Percentiles rank a stretch among this genome's conserved stretches.
phyloP scores from a whole-genome alignment of 2,329 filamentous ascomycete species.

The Gaeumannomyces sp. region DNA sequence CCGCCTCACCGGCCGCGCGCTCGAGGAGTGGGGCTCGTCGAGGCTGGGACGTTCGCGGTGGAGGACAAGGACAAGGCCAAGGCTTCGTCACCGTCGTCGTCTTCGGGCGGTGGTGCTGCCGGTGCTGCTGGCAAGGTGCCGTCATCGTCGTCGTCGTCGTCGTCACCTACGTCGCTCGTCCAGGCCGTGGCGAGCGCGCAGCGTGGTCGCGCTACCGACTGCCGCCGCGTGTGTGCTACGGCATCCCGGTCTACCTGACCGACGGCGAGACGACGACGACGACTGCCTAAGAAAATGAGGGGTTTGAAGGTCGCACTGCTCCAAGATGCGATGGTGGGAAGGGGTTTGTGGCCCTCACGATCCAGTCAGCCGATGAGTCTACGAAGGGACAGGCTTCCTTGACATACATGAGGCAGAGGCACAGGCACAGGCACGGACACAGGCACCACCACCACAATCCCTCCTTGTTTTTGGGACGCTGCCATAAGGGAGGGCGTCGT shows the following conservation, averaged over 20 bases:
- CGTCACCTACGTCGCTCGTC: slow-evolving; percentile 52
- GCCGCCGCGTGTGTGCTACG: slow-evolving; percentile 92
- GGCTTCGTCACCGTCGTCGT: background rate
- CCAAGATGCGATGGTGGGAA: background rate
- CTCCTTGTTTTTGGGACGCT: no score
- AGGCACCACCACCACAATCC: background rate
- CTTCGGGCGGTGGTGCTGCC: no score
- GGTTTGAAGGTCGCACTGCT: no score
- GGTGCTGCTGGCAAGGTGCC: no score
- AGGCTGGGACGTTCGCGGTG: slow-evolving; percentile 30
- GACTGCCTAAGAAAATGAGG: background rate
- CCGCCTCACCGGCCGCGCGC: slow-evolving; percentile 71
- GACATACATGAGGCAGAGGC: background rate
- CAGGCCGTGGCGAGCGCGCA: slow-evolving; percentile 72
- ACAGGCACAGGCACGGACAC: background rate
- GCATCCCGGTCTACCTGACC: slow-evolving; percentile 80
- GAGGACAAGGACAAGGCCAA: slow-evolving; percentile 19
- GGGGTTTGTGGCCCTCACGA: background rate
- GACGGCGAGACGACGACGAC: background rate
- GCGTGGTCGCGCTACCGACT: slow-evolving; percentile 80
- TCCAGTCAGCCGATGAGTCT: background rate
- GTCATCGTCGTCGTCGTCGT: slow-evolving; percentile 13
- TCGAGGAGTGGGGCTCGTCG: slow-evolving; percentile 78
- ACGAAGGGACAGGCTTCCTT: background rate
- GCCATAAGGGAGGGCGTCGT: background rate